Evolutionary conservation across 495 filamentous ascomycete species (phyloP).

Genomic region (Penicillium paradoxum): DNA sequence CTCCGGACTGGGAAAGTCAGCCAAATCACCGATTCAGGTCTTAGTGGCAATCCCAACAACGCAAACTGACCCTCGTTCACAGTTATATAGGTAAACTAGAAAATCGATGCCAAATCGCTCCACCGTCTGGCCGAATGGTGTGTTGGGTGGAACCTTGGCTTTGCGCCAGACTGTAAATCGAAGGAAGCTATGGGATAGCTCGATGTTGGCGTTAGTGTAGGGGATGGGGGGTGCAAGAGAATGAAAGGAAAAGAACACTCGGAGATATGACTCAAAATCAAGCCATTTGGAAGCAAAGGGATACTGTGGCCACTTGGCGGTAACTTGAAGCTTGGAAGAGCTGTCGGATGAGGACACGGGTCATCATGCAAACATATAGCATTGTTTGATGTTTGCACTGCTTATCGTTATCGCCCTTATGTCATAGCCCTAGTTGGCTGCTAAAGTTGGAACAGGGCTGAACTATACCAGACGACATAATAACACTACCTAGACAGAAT

Average conservation of each 20-base stretch:
- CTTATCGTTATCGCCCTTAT: constrained; percentile 7
- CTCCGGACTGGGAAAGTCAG: constrained; percentile 21
- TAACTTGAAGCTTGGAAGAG: constrained; percentile 27
- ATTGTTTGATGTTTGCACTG: constrained; percentile 20
- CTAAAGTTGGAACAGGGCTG: neutral
- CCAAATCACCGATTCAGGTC: neutral
- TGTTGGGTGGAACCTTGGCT: constrained; percentile 20
- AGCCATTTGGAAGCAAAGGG: constrained; percentile 21
- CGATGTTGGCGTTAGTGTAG: constrained; percentile 1
- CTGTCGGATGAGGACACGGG: constrained; percentile 26
- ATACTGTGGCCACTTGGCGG: constrained; percentile 37
- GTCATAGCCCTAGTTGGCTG: constrained; percentile 9
- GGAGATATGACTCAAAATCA: constrained; percentile 6
- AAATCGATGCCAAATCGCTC: constrained; percentile 2
- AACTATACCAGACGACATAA: no score
- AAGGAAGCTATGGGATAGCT: constrained; percentile 14
- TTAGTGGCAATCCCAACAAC: neutral
- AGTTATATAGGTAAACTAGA: constrained; percentile 9
- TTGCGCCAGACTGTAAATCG: constrained; percentile 15
- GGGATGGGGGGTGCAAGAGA: neutral
- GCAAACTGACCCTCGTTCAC: neutral
- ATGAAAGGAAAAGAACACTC: neutral
- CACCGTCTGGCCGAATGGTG: constrained; percentile 13
- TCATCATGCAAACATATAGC: constrained; percentile 15
- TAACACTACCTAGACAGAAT: no score